phyloP scores from a whole-genome alignment of 2,329 filamentous ascomycete species.

The Botryotinia calthae region DNA sequence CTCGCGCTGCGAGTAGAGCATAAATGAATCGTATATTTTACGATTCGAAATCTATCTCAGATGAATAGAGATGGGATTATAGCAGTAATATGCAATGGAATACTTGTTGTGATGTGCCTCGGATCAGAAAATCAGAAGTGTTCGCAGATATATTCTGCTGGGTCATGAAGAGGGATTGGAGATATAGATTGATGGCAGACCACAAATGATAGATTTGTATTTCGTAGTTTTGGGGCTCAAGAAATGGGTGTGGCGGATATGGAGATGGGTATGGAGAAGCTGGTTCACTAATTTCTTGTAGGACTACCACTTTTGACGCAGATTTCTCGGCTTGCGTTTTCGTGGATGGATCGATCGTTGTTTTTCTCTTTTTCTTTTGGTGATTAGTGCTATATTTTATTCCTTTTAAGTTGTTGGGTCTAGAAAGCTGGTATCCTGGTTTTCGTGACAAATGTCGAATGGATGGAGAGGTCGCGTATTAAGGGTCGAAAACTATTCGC shows the following conservation, averaged over 20 bases:
- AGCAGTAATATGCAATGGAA: neutral
- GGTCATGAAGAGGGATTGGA: neutral
- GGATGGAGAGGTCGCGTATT: neutral
- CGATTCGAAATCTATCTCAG: neutral
- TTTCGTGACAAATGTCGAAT: too few species aligned
- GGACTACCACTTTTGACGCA: neutral
- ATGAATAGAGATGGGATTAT: neutral
- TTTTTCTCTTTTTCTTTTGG: too few species aligned
- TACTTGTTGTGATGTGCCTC: rapidly evolving
- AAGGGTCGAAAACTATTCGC: neutral
- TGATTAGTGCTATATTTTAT: rapidly evolving
- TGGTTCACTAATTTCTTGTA: neutral
- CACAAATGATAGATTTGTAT: neutral
- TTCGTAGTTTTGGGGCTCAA: neutral
- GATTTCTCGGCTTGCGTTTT: neutral
- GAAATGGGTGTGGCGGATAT: neutral
- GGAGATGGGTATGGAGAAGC: neutral
- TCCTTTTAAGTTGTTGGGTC: neutral
- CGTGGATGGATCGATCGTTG: rapidly evolving
- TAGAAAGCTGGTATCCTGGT: neutral
- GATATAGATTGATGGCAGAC: neutral
- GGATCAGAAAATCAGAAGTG: rapidly evolving
- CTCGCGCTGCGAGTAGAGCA: neutral
- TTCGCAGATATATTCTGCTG: neutral
- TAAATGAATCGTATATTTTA: rapidly evolving